Evolutionary conservation across 2,329 filamentous ascomycete species (phyloP), one percentile per base, ranked within the genome.

Genomic region (Piedraia hortae): DNA sequence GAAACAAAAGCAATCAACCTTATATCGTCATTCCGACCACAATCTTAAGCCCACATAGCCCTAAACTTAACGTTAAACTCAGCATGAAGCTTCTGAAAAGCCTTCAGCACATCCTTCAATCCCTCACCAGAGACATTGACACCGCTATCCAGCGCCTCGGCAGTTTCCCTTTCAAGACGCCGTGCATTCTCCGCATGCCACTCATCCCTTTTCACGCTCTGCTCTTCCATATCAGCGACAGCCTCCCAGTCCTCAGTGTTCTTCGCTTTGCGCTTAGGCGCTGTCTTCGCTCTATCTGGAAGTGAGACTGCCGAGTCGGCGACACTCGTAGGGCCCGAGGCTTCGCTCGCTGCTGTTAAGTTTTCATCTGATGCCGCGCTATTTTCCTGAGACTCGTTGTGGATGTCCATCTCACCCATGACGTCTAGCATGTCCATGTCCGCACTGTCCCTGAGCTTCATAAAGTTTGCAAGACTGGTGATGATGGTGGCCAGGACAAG

Each of bases 401-500:
- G 46, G 3, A 48, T 48, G 21, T 64, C 53, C 13, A 56, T 50
- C 19, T 51, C 44, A 18, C 56, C 56, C 30, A 51, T 47, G 6
- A 57, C 43, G 20, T 60, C 54, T 5, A 57, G 43, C 41, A 57
- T 51, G 23, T 55, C 53, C 22, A 51, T 44, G 15, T 51, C 50
- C 5, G 45, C 47, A 4, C 43, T 45, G 3, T 43, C 33, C 6
- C 44, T 46, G 4, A 57, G 44, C 10, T 56, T 54, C 29, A 66
- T 47, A 32, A 66, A 59, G 28, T 57, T 58, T 4, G 51, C 51
- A 2, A 73, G 39, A 21, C 58, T 63, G 0, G 66, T 65, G 15
- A 72, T 58, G 30, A 85, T 73, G 6, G 74, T 74, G 1, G 69
- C 67, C 1, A 74, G 48, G 0, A 68, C 47, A 24, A 62, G 48